phyloP scores from a whole-genome alignment of 331 rosid species.

The Rosa hybrid region DNA sequence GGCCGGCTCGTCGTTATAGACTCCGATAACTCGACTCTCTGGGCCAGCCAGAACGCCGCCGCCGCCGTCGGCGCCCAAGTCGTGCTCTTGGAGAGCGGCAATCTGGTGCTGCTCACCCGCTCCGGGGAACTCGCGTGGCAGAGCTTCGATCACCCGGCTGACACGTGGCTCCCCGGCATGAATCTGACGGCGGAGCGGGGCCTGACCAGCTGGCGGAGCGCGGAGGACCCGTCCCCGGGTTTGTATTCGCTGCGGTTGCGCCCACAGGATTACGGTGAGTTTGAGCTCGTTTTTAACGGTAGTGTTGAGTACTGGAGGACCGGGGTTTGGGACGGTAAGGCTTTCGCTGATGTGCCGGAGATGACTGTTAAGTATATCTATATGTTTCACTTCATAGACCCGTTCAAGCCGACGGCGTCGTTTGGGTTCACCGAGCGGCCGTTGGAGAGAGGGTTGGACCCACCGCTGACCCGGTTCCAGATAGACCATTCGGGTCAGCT shows the following conservation, averaged over 20 bases:
- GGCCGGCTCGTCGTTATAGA: constrained; percentile 53
- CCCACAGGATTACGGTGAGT: constrained; percentile 55
- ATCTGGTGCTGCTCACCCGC: constrained; percentile 38
- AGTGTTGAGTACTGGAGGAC: constrained; percentile 61
- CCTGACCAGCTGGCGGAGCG: constrained; percentile 52
- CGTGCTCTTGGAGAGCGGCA: constrained; percentile 52
- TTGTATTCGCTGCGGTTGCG: constrained; percentile 56
- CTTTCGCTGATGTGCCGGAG: constrained; percentile 55
- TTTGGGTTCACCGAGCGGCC: constrained; percentile 64
- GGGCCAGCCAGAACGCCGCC: constrained; percentile 41
- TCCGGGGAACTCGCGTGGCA: constrained; percentile 60
- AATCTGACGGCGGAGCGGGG: constrained; percentile 46
- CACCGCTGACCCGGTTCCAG: constrained; percentile 52
- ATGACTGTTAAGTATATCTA: constrained; percentile 69
- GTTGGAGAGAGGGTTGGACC: constrained; percentile 32
- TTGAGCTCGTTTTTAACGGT: constrained; percentile 57
- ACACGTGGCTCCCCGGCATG: constrained; percentile 86
- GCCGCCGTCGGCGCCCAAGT: background rate
- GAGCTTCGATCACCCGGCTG: constrained; percentile 78
- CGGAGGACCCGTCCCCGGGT: constrained; percentile 62
- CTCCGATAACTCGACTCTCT: constrained; percentile 34
- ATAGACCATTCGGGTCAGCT: constrained; percentile 54
- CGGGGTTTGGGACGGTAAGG: constrained; percentile 61
- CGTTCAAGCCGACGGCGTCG: constrained; percentile 55
- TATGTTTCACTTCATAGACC: constrained; percentile 46